Evolutionary conservation across 192 early-diverging fungal genomes (phyloP), one percentile per base, ranked within the genome.

Genomic region (Coemansia nantahalensis): DNA sequence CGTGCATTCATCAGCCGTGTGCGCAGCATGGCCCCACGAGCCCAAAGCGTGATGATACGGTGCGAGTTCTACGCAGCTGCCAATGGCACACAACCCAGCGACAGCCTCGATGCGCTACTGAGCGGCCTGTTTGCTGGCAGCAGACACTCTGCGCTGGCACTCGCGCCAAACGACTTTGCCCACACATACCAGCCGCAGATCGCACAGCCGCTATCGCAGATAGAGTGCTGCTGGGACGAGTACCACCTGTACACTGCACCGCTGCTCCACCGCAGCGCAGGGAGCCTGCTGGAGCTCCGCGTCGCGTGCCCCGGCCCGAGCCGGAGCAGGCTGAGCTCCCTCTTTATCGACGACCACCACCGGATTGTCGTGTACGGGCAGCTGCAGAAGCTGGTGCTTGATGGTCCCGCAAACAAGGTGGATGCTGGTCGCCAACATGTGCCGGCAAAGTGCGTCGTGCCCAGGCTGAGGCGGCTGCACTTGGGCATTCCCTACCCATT

Each of bases 201-300:
- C 14, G 33, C 42, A 2, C 59, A 61, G 31, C 8, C 36, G 19
- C 47, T 61, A 16, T 39, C 59, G 0, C 34, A 34, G 0, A 51
- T 61, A 15, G 50, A 38, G 6, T 61, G 59, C 32, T 46, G 44
- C 15, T 45, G 48, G 37, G 46, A 51, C 16, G 39, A 52, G 32
- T 15, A 21, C 8, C 53, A 39, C 22, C 10, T 35, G 6, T 26
- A 51, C 6, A 23, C 48, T 43, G 21, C 53, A 3, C 33, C 26
- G 2, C 37, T 61, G 37, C 47, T 61, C 5, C 59, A 61, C 8
- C 40, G 13, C 21, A 61, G 44, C 43, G 36, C 59, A 11, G 51
- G 31, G 7, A 48, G 50, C 0, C 23, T 61, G 8, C 28, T 33
- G 2, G 39, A 46, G 21, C 36, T 61, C 5, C 39, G 32, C 8